phyloP scores from a whole-genome alignment of 192 early-diverging fungal species.

The Backusella macrospora region DNA sequence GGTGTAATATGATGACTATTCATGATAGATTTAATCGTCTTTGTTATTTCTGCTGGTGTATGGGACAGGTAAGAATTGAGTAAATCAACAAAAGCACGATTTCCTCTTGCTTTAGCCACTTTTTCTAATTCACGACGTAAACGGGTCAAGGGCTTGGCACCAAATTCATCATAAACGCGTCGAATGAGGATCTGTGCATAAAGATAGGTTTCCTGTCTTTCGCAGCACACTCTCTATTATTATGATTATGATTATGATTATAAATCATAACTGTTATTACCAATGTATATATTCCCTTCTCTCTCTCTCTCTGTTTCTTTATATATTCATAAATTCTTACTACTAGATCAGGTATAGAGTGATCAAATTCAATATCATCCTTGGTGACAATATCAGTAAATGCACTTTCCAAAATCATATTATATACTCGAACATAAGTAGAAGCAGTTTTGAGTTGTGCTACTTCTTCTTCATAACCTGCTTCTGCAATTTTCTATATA shows the following conservation, averaged over 20 bases:
- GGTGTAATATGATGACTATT: constrained; percentile 47
- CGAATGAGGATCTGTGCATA: constrained; percentile 52
- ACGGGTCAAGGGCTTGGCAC: constrained; percentile 45
- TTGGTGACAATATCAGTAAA: constrained; percentile 60
- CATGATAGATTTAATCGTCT: constrained; percentile 49
- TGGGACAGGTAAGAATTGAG: constrained; percentile 43
- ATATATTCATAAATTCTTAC: constrained; percentile 33
- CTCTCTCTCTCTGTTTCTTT: neutral
- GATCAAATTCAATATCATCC: constrained; percentile 59
- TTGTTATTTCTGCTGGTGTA: constrained; percentile 42
- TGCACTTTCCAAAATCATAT: constrained; percentile 61
- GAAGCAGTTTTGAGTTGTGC: constrained; percentile 67
- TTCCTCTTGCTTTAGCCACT: constrained; percentile 42
- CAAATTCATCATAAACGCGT: constrained; percentile 45
- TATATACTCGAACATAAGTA: constrained; percentile 67
- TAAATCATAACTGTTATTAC: no score
- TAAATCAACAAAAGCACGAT: constrained; percentile 37
- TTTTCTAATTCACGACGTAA: constrained; percentile 55
- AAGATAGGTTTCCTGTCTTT: constrained; percentile 59
- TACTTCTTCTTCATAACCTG: constrained; percentile 67
- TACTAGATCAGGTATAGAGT: constrained; percentile 59
- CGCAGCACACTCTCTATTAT: constrained; percentile 57
- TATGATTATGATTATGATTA: no score
- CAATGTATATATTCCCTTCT: neutral
- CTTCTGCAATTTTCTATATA: constrained; percentile 59